Conservation (phyloP, 768 basidiomycete species). For the Termitomyces sp. region DNA sequence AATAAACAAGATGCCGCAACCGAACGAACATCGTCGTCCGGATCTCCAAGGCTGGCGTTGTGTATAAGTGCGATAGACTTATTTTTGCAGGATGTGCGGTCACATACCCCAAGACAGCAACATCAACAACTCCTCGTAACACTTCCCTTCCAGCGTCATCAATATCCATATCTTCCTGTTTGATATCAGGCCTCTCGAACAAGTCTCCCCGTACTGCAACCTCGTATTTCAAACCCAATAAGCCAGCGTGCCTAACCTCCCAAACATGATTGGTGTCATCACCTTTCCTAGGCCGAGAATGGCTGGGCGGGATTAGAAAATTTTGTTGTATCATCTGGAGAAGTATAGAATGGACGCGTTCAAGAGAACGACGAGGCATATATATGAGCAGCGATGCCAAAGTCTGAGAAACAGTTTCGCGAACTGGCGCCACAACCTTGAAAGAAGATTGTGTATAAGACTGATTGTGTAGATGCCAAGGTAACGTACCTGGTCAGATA, state of each 20-base stretch:
- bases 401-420: slow-evolving; percentile 94
- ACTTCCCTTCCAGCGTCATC: slow-evolving; percentile 47
- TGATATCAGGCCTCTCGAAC: slow-evolving; percentile 40
- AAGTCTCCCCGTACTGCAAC: slow-evolving; percentile 90
- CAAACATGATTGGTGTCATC: slow-evolving; percentile 66
- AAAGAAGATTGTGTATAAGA: neutral
- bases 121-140: slow-evolving; percentile 79
- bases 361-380: slow-evolving; percentile 77
- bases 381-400: slow-evolving; percentile 84
- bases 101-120: slow-evolving; percentile 83
- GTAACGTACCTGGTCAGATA: slow-evolving; percentile 70
- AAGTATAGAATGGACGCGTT: slow-evolving; percentile 77
- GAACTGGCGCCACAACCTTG: slow-evolving; percentile 88
- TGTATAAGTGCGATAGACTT: neutral
- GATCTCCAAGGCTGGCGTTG: slow-evolving; percentile 66
- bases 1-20: slow-evolving; percentile 90
- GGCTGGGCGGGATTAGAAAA: slow-evolving; percentile 42
- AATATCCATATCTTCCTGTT: slow-evolving; percentile 25
- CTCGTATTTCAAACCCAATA: slow-evolving; percentile 96
- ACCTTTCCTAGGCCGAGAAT: slow-evolving; percentile 23
- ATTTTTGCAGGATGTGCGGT: neutral
- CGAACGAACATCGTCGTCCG: slow-evolving; percentile 93
- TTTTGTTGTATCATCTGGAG: slow-evolving; percentile 93
- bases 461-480: neutral
- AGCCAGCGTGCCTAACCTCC: slow-evolving; percentile 97